Percentiles rank a stretch among this genome's conserved stretches.
Conservation (phyloP, 306 rosid species). For the Rosa multiflora region DNA sequence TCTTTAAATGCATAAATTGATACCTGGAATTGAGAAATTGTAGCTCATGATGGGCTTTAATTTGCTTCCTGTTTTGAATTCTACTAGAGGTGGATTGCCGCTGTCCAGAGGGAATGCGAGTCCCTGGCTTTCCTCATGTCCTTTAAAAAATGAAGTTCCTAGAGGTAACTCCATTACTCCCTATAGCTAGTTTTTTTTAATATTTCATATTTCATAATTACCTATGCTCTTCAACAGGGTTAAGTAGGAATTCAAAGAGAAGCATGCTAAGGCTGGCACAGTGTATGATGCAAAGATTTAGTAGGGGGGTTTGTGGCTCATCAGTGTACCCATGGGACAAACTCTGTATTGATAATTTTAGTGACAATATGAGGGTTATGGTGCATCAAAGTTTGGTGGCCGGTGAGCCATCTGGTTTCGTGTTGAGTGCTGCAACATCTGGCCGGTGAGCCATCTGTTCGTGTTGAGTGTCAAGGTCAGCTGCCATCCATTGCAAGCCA, state of each 20-base stretch:
- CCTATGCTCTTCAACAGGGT: conserved; percentile 29
- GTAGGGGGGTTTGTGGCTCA: conserved; percentile 63
- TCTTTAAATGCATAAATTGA: neutral
- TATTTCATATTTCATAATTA: neutral
- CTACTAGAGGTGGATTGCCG: conserved; percentile 59
- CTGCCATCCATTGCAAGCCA: conserved; percentile 52
- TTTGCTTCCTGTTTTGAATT: neutral
- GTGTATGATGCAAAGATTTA: conserved; percentile 69
- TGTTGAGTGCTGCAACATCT: conserved; percentile 75
- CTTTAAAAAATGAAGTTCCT: conserved; percentile 48
- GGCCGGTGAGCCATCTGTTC: conserved; percentile 56
- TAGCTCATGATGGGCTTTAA: neutral
- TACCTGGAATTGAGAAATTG: neutral
- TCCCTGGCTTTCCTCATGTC: conserved; percentile 52
- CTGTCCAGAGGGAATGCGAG: conserved; percentile 78
- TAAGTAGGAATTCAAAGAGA: conserved; percentile 43
- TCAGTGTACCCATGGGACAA: conserved; percentile 54
- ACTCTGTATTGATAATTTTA: conserved; percentile 38
- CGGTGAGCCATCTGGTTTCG: conserved; percentile 58
- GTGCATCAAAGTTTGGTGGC: conserved; percentile 43
- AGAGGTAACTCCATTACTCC: conserved; percentile 37
- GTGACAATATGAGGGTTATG: conserved; percentile 61
- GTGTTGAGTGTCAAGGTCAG: conserved; percentile 63
- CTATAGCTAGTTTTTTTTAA: conserved; percentile 2
- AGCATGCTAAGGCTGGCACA: conserved; percentile 69